A percentile compares a stretch with the other conserved stretches of the same genome.
phyloP scores from a whole-genome alignment of 148 eudicot genomes.

The Persicaria maculosa region DNA sequence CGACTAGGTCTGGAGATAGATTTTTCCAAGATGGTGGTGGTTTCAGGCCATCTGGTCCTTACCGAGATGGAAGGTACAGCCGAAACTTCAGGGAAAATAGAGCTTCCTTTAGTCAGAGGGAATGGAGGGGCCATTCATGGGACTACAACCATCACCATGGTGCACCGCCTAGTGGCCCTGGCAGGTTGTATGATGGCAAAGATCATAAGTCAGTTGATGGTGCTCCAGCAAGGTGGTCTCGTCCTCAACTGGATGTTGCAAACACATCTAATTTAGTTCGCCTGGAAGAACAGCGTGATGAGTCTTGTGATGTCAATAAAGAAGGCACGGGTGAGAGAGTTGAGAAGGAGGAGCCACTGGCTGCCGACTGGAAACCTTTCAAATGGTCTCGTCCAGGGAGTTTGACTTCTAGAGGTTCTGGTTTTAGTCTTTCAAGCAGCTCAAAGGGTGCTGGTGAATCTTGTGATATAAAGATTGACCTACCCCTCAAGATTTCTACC shows the following conservation, averaged over 20 bases:
- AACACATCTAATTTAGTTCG: slow-evolving; percentile 35
- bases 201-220: slow-evolving; percentile 40
- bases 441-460: slow-evolving; percentile 50
- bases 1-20: slow-evolving; percentile 41
- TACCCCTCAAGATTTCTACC: slow-evolving; percentile 28
- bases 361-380: slow-evolving; percentile 66
- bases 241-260: slow-evolving; percentile 29
- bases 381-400: slow-evolving; percentile 79
- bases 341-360: slow-evolving; percentile 47
- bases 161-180: slow-evolving; percentile 31
- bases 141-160: slow-evolving; percentile 34
- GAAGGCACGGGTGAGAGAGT: slow-evolving; percentile 30
- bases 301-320: slow-evolving; percentile 31
- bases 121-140: slow-evolving; percentile 48
- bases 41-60: slow-evolving; percentile 31
- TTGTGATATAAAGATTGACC: slow-evolving; percentile 33
- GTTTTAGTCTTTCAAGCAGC: slow-evolving; percentile 54
- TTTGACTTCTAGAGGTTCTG: slow-evolving; percentile 58
- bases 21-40: slow-evolving; percentile 38
- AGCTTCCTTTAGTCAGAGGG: slow-evolving; percentile 41
- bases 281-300: slow-evolving; percentile 42
- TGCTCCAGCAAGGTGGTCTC: slow-evolving; percentile 34
- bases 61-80: slow-evolving; percentile 44
- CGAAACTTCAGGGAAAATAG: slow-evolving; percentile 50
- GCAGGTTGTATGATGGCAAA: slow-evolving; percentile 27